Base-by-base conservation (phyloP, 495 filamentous ascomycete species). In the Aspergillus mulundensis region DNA sequence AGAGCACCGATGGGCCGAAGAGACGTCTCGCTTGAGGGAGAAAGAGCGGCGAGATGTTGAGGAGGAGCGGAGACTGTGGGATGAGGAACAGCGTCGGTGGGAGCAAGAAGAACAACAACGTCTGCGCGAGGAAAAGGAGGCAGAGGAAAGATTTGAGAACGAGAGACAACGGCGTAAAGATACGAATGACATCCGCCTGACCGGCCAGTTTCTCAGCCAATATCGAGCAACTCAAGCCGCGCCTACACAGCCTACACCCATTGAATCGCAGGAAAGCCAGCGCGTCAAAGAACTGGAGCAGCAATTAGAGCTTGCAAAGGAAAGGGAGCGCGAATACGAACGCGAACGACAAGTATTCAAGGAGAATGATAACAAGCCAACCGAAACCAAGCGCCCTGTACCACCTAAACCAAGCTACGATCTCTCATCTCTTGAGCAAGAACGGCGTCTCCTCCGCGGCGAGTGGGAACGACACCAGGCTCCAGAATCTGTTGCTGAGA, bases 241-340 rank as follows among this genome's bases (percentile, higher is more conserved):
- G 11, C 36, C 49, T 12, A 40, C 45, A 18, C 32, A 51, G 5
- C 50, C 55, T 12, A 53, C 49, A 1, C 42, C 64, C 12, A 38
- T 16, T 28, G 72, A 75, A 58, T 80, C 67, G 59, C 69, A 69
- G 62, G 81, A 83, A 62, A 74, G 71, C 19, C 82, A 78, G n/a
- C 84, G 90, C 39, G 84, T 97, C 54, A 81, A 82, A 59, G 84
- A 96, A 63, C 79, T 97, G 10, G 94, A 97, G 69, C 79, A 84
- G 24, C 88, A 97, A 68, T 79, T 98, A 1, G 88, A 91, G 65
- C 75, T 84, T 58, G 94, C 94, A 3, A 87, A 91, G 58, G 85
- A 93, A 59, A 85, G 94, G 10, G 94, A 98, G 65, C 80, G 78
- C 38, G 79, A 90, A 65, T 98, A 97, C 62, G 82, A 96, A 68